A percentile compares a stretch with the other conserved stretches of the same genome.
Conservation (phyloP, 1,284 basidiomycete species). For the Cutaneotrichosporon sp. region DNA sequence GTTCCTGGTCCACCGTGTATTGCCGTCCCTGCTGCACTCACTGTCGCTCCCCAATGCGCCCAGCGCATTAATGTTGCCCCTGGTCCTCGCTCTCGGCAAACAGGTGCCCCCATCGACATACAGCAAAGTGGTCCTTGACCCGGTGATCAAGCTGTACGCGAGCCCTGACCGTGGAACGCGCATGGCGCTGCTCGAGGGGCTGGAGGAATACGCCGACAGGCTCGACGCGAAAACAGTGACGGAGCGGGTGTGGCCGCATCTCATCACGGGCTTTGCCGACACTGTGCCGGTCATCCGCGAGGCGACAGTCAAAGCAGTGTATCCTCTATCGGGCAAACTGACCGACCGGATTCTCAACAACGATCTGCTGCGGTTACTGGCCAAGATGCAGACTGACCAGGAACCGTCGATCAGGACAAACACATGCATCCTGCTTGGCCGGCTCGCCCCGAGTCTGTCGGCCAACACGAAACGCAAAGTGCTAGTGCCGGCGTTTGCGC, state of each 20-base stretch:
- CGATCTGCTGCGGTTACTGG: constrained; percentile 85
- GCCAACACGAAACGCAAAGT: constrained; percentile 90
- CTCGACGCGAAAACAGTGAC: constrained; percentile 77
- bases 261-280: constrained; percentile 93
- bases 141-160: constrained; percentile 74
- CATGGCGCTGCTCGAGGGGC: constrained; percentile 84
- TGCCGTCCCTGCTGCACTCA: constrained; percentile 80
- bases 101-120: constrained; percentile 70
- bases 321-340: constrained; percentile 79
- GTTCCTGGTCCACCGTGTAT: constrained; percentile 77
- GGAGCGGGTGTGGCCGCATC: constrained; percentile 87
- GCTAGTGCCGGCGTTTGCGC: constrained; percentile 87
- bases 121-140: constrained; percentile 61
- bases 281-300: constrained; percentile 90
- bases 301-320: constrained; percentile 85
- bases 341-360: constrained; percentile 93
- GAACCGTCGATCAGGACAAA: constrained; percentile 96
- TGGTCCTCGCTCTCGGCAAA: constrained; percentile 73
- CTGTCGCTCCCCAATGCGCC: constrained; percentile 78
- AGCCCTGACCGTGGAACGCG: constrained; percentile 87
- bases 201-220: constrained; percentile 78
- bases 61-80: constrained; percentile 69
- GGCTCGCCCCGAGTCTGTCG: constrained; percentile 77
- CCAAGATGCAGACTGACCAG: constrained; percentile 84
- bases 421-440: constrained; percentile 91